Base-by-base conservation (phyloP, 208 protist species). In the Crithidia acanthocephali region DNA sequence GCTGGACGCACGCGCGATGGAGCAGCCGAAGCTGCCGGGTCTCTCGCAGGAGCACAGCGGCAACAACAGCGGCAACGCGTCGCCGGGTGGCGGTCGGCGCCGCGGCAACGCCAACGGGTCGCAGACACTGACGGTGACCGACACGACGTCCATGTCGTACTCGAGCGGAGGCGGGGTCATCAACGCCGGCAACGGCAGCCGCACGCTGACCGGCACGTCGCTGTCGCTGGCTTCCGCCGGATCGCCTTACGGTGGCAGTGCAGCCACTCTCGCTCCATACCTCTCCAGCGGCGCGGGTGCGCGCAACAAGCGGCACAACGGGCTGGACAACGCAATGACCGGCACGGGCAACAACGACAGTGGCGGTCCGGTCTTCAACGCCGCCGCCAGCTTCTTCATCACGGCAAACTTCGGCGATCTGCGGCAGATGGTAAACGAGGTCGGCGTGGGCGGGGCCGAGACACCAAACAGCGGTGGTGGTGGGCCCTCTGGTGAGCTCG, bases 391-490 rank as follows among this genome's bases (percentile, higher is more conserved):
- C 35, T 72, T 78, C 52, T 78, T 78, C 42, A 44, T 63, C 20
- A 78, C 72, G 4, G 58, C 72, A 0, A 72, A 55, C 65, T 78
- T 67, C 42, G 72, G 72, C 23, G 72, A 78, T 25, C 51, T 78
- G 18, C 72, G 72, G 23, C 42, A 58, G 42, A 33, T 68, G 18
- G 72, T 63, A 23, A 78, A 52, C 23, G 65, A 72, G 22, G n/a
- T 63, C 11, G 58, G 60, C 20, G 42, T 42, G 11, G 55, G 65
- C 15, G 59, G 42, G 3, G 37, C 37, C 51, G 61, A 58, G 32
- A 68, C 62, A 4, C 48, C 48, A 13, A 64, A 37, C 58, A 37
- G 40, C 18, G 55, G 55, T 22, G 23, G 42, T 44, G n/a, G 33
- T 2, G 64, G 56, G 45, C n/a, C 44, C 13, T 33, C 33, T 5